Evolutionary conservation across 2,329 filamentous ascomycete genomes (phyloP), one percentile per base, ranked within the genome.

Genomic region (Xylariaceae sp.): DNA sequence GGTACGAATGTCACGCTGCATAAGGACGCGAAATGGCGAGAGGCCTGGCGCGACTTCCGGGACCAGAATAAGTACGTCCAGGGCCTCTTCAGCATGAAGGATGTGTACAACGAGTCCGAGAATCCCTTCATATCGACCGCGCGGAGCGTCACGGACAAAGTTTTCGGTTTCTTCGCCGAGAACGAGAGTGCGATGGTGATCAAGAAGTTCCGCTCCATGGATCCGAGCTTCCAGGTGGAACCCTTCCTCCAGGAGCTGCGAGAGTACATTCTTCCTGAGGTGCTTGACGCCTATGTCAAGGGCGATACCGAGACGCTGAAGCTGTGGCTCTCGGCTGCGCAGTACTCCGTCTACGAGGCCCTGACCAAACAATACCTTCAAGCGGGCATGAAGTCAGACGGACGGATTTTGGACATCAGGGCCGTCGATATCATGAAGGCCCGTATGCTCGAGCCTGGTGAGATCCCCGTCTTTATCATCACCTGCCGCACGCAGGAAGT

Each of bases 161-260:
- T 98, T 24, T 87, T 84, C 29, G 88, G 92, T 18, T 98, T 95
- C 67, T 98, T 98, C 47, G 92, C 92, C 42, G 92, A 98, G 61
- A 98, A 96, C 59, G 92, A 98, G 67, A 95, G 88, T 0, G 92
- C 92, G 19, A 83, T 82, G 74, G 92, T 98, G 22, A 94, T 96
- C 67, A 96, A 95, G 68, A 94, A 90, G 61, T 94, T 98, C 71
- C 81, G 90, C 29, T 77, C 89, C 50, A 95, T 96, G 77, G 92
- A 98, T 50, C 90, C 92, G 5, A 75, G 72, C 46, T 98, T 98
- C 71, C 87, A 95, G 57, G 75, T 94, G 48, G 92, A 98, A 61
- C 84, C 88, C 1, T 98, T 96, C 69, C 65, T 96, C 32, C 83
- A 85, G 45, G 92, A 98, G 52, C 84, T 98, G 63, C 84, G 92